A percentile compares a stretch with the other conserved stretches of the same genome.
Evolutionary conservation across 1,139 yeast genomes (phyloP).

Genomic region (Kodamaea arcana): DNA sequence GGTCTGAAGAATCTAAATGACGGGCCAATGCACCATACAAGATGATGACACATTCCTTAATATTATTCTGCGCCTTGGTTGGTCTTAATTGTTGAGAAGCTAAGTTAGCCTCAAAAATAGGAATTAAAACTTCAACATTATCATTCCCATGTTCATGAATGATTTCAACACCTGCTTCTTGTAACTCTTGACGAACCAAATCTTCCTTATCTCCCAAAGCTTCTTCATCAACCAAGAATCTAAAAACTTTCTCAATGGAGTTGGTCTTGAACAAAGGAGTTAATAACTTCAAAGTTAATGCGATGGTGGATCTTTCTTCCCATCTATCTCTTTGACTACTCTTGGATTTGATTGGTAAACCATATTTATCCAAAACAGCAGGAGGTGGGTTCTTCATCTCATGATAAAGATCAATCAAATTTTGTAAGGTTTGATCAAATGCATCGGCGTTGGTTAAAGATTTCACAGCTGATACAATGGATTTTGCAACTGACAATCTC

Average conservation of each 20-base stretch:
- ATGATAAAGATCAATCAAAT: constrained; percentile 51
- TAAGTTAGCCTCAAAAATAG: constrained; percentile 67
- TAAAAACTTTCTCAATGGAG: constrained; percentile 48
- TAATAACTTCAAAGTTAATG: constrained; percentile 58
- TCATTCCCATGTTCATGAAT: constrained; percentile 61
- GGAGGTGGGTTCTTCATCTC: constrained; percentile 71
- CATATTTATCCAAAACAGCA: constrained; percentile 72
- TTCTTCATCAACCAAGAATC: constrained; percentile 55
- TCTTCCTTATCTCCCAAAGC: constrained; percentile 73
- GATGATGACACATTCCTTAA: constrained; percentile 78
- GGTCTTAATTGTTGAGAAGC: constrained; percentile 34
- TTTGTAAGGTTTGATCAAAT: constrained; percentile 35
- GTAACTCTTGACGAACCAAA: constrained; percentile 74
- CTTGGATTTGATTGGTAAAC: constrained; percentile 65
- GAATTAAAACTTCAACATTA: constrained; percentile 66
- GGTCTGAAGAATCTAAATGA: constrained; percentile 63
- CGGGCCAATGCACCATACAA: constrained; percentile 86
- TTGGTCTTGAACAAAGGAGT: constrained; percentile 43
- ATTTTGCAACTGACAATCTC: constrained; percentile 61
- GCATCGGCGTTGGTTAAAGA: constrained; percentile 19
- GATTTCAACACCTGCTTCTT: constrained; percentile 81
- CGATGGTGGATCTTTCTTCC: constrained; percentile 82
- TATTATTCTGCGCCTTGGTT: constrained; percentile 52
- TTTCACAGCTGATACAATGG: constrained; percentile 49
- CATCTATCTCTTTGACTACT: constrained; percentile 66